Conservation (phyloP, 2,329 filamentous ascomycete genomes). For the Acephala macrosclerotiorum region DNA sequence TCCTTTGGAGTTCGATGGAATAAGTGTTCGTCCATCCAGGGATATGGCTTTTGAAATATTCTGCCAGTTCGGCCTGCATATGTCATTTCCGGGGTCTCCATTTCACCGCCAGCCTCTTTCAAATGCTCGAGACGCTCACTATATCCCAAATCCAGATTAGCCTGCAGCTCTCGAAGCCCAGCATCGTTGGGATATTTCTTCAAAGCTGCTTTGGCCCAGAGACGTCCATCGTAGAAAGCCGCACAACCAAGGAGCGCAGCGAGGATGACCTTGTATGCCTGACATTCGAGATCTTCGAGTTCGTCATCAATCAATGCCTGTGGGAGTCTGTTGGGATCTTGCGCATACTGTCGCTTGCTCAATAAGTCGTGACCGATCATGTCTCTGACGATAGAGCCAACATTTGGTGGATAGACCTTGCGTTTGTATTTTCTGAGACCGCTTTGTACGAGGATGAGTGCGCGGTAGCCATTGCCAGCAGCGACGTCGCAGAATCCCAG, state of each 20-base stretch:
- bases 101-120: not conserved
- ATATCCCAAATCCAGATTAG: constrained; percentile 21
- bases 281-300: constrained; percentile 18
- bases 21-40: constrained; percentile 37
- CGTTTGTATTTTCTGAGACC: constrained; percentile 22
- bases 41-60: constrained; percentile 39
- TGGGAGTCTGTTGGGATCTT: not conserved
- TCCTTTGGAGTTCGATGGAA: constrained; percentile 30
- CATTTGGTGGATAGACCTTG: constrained; percentile 1
- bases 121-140: constrained; percentile 15
- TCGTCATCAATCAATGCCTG: constrained; percentile 28
- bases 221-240: constrained; percentile 37
- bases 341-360: not conserved
- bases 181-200: constrained; percentile 29
- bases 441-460: constrained; percentile 33
- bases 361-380: constrained; percentile 2
- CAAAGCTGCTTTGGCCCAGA: constrained; percentile 29
- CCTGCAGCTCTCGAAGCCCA: constrained; percentile 23
- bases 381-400: constrained; percentile 18
- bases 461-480: constrained; percentile 30
- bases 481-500: constrained; percentile 39
- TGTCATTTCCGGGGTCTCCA: constrained; percentile 6
- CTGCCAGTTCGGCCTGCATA: constrained; percentile 23
- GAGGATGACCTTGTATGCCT: constrained; percentile 31
- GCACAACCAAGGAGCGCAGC: constrained; percentile 29